Percentiles rank a stretch among this genome's conserved stretches.
phyloP scores from a whole-genome alignment of 441 rosid species.

The Gossypium gossypioides region DNA sequence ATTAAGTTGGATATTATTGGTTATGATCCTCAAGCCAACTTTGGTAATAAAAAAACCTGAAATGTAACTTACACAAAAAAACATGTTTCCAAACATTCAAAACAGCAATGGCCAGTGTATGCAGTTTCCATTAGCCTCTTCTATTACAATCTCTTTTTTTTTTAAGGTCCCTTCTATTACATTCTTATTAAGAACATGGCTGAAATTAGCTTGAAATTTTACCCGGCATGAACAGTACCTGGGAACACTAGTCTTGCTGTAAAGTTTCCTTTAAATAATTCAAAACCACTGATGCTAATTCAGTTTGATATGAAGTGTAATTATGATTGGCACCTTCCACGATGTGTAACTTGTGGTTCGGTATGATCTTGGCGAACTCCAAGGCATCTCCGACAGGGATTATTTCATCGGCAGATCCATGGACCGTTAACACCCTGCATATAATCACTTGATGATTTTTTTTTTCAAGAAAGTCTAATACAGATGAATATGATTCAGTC shows the following conservation, averaged over 20 bases:
- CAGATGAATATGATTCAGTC: not conserved
- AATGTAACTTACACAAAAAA: not conserved
- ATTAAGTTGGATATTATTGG: not conserved
- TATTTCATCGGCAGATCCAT: conserved; percentile 41
- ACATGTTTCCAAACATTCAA: not conserved
- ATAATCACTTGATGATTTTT: not conserved
- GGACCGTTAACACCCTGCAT: conserved; percentile 45
- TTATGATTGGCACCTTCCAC: conserved; percentile 43
- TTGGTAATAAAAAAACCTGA: not conserved
- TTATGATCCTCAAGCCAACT: too few species aligned
- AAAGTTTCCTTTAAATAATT: conserved; percentile 26
- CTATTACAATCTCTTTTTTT: not conserved
- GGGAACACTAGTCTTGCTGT: conserved; percentile 19
- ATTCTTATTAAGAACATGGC: not conserved
- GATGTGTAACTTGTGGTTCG: conserved; percentile 38
- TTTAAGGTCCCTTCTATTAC: not conserved
- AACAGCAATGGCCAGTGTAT: not conserved
- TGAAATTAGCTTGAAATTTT: not conserved
- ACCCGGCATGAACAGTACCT: not conserved
- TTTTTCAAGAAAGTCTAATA: not conserved
- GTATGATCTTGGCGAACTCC: conserved; percentile 46
- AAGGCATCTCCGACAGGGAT: conserved; percentile 43
- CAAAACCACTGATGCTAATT: conserved; percentile 32
- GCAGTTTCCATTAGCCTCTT: not conserved
- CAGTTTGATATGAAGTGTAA: conserved; percentile 35